A percentile compares a stretch with the other conserved stretches of the same genome.
Evolutionary conservation across 371 early-diverging fungal species (phyloP).

Genomic region (Choanephora cucurbitarum): DNA sequence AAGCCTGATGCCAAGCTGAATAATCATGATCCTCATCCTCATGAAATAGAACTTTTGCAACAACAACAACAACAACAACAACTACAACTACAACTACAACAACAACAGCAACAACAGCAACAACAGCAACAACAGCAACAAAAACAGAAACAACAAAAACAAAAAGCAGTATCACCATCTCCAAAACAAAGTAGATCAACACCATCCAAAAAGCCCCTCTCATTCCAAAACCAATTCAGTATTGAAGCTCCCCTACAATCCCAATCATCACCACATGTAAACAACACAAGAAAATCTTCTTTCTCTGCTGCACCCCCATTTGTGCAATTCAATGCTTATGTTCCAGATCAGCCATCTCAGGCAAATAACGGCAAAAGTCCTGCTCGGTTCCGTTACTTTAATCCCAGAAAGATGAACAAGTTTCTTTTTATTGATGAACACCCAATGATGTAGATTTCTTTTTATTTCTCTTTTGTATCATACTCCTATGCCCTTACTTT

Average conservation of each 20-base stretch:
- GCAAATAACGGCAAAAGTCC: slow-evolving; percentile 26
- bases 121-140: background rate
- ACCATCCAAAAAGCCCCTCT: slow-evolving; percentile 3
- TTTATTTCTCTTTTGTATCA: background rate
- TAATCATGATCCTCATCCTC: slow-evolving; percentile 9
- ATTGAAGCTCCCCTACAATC: background rate
- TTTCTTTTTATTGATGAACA: slow-evolving; percentile 56
- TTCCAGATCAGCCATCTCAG: slow-evolving; percentile 11
- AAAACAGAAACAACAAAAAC: background rate
- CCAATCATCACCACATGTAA: slow-evolving; percentile 2
- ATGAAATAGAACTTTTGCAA: slow-evolving; percentile 1
- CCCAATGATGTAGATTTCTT: slow-evolving; percentile 28
- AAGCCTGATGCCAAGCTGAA: slow-evolving; percentile 18
- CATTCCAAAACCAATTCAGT: slow-evolving; percentile 22
- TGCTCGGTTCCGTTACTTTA: slow-evolving; percentile 53
- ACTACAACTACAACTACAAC: slow-evolving; percentile 1
- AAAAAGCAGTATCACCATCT: background rate
- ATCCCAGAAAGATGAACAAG: slow-evolving; percentile 56
- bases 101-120: too few species aligned
- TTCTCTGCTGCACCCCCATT: slow-evolving; percentile 21
- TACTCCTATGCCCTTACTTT: too few species aligned
- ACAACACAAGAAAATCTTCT: slow-evolving; percentile 15
- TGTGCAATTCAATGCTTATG: slow-evolving; percentile 26
- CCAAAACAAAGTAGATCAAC: background rate
- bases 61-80: background rate